Conservation (phyloP, 2,329 filamentous ascomycete species). For the Triangularia verruculosa region DNA sequence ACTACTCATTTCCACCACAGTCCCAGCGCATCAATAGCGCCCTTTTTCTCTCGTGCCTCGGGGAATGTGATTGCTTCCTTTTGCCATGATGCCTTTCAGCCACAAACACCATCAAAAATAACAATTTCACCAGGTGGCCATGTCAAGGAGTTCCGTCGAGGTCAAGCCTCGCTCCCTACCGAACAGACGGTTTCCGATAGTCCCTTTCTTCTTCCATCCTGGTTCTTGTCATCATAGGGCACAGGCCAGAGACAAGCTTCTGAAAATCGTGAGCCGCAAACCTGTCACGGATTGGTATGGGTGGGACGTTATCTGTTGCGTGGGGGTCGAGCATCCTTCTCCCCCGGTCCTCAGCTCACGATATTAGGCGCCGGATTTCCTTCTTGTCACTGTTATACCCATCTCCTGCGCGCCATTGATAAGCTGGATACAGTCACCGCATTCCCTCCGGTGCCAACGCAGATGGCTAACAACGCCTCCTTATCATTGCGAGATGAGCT, state of each 20-base stretch:
- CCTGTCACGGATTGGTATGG: neutral
- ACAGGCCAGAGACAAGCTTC: neutral
- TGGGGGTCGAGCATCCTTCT: neutral
- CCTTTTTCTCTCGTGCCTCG: conserved; percentile 1
- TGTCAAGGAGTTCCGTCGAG: neutral
- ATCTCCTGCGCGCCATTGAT: neutral
- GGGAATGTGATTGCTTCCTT: conserved; percentile 1
- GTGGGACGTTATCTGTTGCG: neutral
- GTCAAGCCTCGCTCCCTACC: neutral
- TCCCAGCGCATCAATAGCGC: conserved; percentile 16
- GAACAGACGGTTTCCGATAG: neutral
- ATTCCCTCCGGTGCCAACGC: neutral
- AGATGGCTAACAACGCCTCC: neutral
- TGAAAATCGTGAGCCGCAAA: neutral
- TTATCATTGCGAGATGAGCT: neutral
- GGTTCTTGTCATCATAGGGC: no score
- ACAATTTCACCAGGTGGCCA: neutral
- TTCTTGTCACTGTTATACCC: neutral
- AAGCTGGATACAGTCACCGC: neutral
- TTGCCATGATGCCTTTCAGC: neutral
- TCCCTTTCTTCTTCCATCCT: neutral
- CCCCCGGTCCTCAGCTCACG: neutral
- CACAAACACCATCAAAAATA: neutral
- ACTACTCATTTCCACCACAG: conserved; percentile 16
- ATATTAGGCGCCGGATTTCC: neutral